Evolutionary conservation across 805 yeast genomes (phyloP).

Genomic region (Lachancea sp.): DNA sequence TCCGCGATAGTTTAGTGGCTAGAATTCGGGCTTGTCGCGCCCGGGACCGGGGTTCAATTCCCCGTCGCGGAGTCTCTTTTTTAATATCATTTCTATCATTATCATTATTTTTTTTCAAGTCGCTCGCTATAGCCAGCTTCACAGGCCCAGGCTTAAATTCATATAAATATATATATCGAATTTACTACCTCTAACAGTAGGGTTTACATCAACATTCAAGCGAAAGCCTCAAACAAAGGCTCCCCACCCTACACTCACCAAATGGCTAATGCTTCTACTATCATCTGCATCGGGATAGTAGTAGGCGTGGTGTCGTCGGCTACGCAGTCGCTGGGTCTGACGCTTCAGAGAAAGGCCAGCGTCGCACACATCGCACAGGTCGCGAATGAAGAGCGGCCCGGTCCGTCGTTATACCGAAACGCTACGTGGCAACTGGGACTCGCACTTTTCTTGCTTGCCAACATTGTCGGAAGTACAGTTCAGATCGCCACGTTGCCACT

Average conservation of each 20-base stretch:
- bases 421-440: conserved; percentile 74
- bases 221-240: background rate
- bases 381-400: background rate
- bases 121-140: too few species aligned
- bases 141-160: too few species aligned
- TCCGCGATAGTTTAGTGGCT: conserved; percentile 12
- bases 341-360: conserved; percentile 59
- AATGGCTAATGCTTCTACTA: conserved; percentile 3
- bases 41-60: conserved; percentile 12
- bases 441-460: conserved; percentile 60
- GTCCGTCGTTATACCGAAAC: conserved; percentile 21
- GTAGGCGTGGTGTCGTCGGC: conserved; percentile 74
- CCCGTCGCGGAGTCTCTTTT: conserved; percentile 9
- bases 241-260: background rate
- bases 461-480: conserved; percentile 71
- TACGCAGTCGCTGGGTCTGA: conserved; percentile 73
- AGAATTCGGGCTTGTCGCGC: conserved; percentile 12
- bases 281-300: conserved; percentile 49
- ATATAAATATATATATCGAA: too few species aligned
- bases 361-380: background rate
- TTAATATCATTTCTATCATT: too few species aligned
- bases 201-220: too few species aligned
- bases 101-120: too few species aligned
- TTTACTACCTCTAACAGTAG: too few species aligned
- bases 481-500: conserved; percentile 82